Conservation (phyloP, 148 eudicot species). For the Dianthus caryophyllus region DNA sequence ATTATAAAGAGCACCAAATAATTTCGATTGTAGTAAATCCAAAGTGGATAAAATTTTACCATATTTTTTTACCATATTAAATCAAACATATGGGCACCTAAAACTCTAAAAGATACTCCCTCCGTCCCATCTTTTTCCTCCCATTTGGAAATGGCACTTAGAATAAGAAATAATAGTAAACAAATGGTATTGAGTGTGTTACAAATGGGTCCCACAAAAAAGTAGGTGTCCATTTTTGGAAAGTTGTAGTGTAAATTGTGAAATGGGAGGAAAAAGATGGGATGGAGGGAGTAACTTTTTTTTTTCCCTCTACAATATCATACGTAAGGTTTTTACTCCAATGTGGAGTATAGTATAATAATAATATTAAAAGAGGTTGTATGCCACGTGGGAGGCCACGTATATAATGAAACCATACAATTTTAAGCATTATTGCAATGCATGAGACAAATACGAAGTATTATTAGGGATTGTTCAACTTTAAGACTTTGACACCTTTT, state of each 20-base stretch:
- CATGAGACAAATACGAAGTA: not conserved
- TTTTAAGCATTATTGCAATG: not conserved
- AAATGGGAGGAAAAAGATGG: too few species aligned
- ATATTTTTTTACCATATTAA: not conserved
- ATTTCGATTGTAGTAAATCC: not conserved
- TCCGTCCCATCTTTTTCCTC: too few species aligned
- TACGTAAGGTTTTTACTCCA: not conserved
- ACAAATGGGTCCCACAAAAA: too few species aligned
- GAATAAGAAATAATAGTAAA: too few species aligned
- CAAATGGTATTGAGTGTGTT: too few species aligned
- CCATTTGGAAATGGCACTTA: too few species aligned
- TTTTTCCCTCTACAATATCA: not conserved
- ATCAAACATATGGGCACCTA: conserved; percentile 1
- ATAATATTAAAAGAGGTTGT: not conserved
- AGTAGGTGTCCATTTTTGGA: too few species aligned
- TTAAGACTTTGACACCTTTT: not conserved
- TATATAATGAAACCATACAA: not conserved
- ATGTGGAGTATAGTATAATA: too few species aligned
- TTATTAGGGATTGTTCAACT: not conserved
- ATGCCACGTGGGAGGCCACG: conserved; percentile 4
- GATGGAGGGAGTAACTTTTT: not conserved
- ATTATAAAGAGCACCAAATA: too few species aligned
- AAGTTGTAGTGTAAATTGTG: too few species aligned
- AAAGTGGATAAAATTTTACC: conserved; percentile 5
- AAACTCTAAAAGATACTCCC: too few species aligned